Evolutionary conservation across 768 basidiomycete genomes (phyloP).

Genomic region (Peribolospora baueri): DNA sequence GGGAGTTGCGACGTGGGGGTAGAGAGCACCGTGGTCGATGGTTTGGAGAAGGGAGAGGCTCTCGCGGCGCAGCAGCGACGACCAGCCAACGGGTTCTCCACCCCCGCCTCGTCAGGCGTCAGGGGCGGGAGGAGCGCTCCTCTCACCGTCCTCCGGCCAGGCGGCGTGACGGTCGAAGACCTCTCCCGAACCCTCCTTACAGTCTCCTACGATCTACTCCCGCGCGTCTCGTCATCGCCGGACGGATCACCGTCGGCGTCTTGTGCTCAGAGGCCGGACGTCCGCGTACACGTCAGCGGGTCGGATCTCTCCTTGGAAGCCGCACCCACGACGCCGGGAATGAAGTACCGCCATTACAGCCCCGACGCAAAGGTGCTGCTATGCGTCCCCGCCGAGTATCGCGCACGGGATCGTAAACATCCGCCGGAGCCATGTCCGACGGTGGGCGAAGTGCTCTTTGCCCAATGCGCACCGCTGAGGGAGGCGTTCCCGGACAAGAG

Average conservation of each 20-base stretch:
- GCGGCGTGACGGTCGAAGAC: conserved; percentile 76
- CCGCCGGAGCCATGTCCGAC: background rate
- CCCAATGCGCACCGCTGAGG: background rate
- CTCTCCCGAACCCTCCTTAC: conserved; percentile 28
- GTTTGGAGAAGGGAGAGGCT: conserved; percentile 22
- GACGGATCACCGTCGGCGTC: background rate
- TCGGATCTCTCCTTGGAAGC: conserved; percentile 52
- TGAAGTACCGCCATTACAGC: conserved; percentile 97
- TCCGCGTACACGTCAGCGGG: conserved; percentile 21
- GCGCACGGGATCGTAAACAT: background rate
- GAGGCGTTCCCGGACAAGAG: no score
- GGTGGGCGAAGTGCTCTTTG: no score
- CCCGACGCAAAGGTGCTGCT: conserved; percentile 68
- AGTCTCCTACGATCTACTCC: conserved; percentile 10
- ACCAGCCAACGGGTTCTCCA: background rate
- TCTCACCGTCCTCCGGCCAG: conserved; percentile 50
- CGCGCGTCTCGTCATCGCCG: background rate
- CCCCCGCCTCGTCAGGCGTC: no score
- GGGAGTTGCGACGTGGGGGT: conserved; percentile 69
- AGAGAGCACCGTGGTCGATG: conserved; percentile 90
- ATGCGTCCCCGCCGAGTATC: conserved; percentile 21
- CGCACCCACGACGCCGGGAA: conserved; percentile 82
- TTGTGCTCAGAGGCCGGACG: background rate
- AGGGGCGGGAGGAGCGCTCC: conserved; percentile 43
- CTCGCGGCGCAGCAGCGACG: background rate